Percentiles rank a stretch among this genome's conserved stretches.
phyloP scores from a whole-genome alignment of 2,329 filamentous ascomycete genomes.

The Fusarium burgessii region DNA sequence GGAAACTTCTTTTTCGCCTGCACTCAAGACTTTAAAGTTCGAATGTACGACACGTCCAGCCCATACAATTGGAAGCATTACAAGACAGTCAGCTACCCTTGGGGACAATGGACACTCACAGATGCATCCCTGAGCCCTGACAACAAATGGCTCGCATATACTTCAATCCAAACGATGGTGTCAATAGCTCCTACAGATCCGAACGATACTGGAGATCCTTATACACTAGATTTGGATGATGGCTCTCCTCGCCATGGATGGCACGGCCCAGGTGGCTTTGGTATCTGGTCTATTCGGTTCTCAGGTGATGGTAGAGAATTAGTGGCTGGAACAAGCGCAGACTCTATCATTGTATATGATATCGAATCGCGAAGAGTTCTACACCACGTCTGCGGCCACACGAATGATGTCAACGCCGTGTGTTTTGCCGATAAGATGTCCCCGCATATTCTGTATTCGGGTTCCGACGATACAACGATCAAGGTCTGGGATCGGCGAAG shows the following conservation, averaged over 20 bases:
- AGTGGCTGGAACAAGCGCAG: conserved; percentile 85
- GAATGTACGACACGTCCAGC: conserved; percentile 98
- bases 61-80: conserved; percentile 97
- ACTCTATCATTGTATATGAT: conserved; percentile 89
- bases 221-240: conserved; percentile 75
- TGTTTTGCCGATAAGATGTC: conserved; percentile 91
- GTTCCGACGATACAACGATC: conserved; percentile 92
- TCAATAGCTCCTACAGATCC: conserved; percentile 91
- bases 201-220: conserved; percentile 82
- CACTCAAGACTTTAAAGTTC: conserved; percentile 91
- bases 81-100: conserved; percentile 87
- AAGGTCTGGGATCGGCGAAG: conserved; percentile 97
- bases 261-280: conserved; percentile 56
- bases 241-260: conserved; percentile 45
- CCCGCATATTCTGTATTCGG: conserved; percentile 94
- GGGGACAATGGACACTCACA: conserved; percentile 94
- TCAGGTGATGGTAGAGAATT: conserved; percentile 92
- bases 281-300: conserved; percentile 92
- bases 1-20: conserved; percentile 97
- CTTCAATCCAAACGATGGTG: conserved; percentile 85
- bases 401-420: conserved; percentile 94
- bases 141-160: conserved; percentile 92
- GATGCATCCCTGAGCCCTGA: conserved; percentile 92
- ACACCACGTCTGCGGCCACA: conserved; percentile 81
- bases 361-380: conserved; percentile 83